A percentile compares a stretch with the other conserved stretches of the same genome.
phyloP scores from a whole-genome alignment of 78 protist species.

The Planoprotostelium fungivorum region DNA sequence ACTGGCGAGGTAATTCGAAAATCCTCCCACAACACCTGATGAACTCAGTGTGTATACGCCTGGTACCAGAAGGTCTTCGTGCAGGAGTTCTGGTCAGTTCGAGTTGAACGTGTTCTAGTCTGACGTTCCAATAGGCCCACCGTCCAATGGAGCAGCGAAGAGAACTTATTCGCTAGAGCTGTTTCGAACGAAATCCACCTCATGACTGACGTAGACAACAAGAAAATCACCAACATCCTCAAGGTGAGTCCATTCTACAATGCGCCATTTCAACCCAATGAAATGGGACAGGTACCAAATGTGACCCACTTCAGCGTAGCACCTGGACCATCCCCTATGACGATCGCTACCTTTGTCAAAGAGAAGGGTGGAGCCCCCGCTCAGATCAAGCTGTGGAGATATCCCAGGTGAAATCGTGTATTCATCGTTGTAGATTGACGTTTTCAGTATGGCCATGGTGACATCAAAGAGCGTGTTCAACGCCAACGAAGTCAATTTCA shows the following conservation, averaged over 20 bases:
- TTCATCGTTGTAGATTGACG: too few species aligned
- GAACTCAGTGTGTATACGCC: too few species aligned
- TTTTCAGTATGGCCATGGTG: not conserved
- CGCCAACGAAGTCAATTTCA: constrained; percentile 30
- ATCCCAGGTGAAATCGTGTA: not conserved
- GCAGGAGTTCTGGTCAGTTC: not conserved
- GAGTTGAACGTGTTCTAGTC: not conserved
- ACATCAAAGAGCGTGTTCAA: constrained; percentile 13
- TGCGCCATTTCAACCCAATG: not conserved
- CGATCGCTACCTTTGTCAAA: not conserved
- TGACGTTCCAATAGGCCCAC: not conserved
- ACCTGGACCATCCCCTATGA: not conserved
- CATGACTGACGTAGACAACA: not conserved
- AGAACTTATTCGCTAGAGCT: not conserved
- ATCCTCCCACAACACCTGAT: not conserved
- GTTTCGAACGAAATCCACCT: not conserved
- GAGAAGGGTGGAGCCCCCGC: not conserved
- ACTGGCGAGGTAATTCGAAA: not conserved
- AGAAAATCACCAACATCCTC: not conserved
- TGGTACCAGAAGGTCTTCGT: not conserved
- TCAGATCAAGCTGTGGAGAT: not conserved
- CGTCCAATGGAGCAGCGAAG: not conserved
- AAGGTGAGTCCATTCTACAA: not conserved
- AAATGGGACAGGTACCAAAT: not conserved
- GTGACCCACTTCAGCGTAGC: not conserved